Evolutionary conservation across 306 rosid genomes (phyloP).

Genomic region (Trifolium pratense): DNA sequence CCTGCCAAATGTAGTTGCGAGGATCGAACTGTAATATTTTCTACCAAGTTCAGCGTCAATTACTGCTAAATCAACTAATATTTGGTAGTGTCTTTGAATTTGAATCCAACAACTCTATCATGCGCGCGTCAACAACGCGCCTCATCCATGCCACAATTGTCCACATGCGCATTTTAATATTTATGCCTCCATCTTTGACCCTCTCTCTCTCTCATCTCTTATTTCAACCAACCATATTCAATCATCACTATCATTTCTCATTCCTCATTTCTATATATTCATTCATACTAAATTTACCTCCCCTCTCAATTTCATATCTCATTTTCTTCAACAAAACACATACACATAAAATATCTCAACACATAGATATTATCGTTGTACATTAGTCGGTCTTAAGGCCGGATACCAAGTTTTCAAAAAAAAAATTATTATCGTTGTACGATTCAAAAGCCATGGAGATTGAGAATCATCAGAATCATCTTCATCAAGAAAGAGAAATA

Average conservation of each 20-base stretch:
- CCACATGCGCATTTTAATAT: conserved; percentile 15
- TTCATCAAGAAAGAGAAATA: conserved; percentile 27
- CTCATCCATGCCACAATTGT: not conserved
- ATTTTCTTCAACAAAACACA: not conserved
- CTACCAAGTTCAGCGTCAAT: no score
- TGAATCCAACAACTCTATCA: conserved; percentile 19
- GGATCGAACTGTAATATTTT: no score
- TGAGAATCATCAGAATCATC: conserved; percentile 46
- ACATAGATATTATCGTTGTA: no score
- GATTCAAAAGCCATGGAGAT: conserved; percentile 54
- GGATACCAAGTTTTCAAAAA: no score
- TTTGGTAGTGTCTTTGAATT: no score
- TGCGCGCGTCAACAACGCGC: conserved; percentile 35
- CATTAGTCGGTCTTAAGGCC: no score
- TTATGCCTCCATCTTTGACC: conserved; percentile 13
- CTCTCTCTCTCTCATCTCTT: conserved; percentile 12
- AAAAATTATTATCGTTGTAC: no score
- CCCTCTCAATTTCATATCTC: not conserved
- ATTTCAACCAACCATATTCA: conserved; percentile 8
- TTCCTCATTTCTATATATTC: not conserved
- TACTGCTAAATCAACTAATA: no score
- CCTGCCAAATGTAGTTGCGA: no score
- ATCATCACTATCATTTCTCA: not conserved
- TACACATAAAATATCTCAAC: no score
- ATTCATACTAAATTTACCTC: not conserved